A percentile compares a stretch with the other conserved stretches of the same genome.
Conservation (phyloP, 2,329 filamentous ascomycete genomes). For the Fusarium drepaniforme region DNA sequence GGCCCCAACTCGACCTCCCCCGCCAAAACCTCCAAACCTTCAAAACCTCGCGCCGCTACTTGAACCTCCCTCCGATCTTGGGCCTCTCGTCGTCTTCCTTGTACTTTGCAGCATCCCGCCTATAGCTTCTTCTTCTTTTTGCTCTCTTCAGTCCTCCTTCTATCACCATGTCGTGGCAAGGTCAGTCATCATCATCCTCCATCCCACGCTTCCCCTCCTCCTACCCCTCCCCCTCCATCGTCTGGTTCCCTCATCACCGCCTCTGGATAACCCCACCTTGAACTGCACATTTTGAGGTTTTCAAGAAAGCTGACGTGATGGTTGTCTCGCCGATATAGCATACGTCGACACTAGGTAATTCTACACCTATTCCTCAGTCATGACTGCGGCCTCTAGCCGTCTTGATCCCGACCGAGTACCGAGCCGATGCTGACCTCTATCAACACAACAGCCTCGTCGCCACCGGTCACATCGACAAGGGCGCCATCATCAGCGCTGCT, state of each 20-base stretch:
- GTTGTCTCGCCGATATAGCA: constrained; percentile 49
- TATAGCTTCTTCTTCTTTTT: constrained; percentile 11
- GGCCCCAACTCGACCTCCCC: constrained; percentile 29
- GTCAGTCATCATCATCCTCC: constrained; percentile 56
- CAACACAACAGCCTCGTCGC: constrained; percentile 76
- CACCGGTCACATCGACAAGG: constrained; percentile 84
- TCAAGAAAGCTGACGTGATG: constrained; percentile 29
- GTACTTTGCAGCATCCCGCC: constrained; percentile 3
- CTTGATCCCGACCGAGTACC: constrained; percentile 17
- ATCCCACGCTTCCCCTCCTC: constrained; percentile 3
- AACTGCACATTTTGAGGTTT: constrained; percentile 3
- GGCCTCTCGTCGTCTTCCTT: constrained; percentile 8
- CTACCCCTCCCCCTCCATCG: constrained; percentile 33
- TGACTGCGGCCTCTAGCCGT: background rate
- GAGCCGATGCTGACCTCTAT: constrained; percentile 39
- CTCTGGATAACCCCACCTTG: constrained; percentile 45
- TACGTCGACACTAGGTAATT: constrained; percentile 65
- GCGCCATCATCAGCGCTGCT: constrained; percentile 83
- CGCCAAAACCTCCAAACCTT: constrained; percentile 35
- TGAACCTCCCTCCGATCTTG: background rate
- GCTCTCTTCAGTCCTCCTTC: constrained; percentile 22
- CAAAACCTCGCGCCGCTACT: constrained; percentile 37
- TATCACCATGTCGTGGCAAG: constrained; percentile 80
- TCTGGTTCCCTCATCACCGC: constrained; percentile 38
- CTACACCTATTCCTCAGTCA: constrained; percentile 7